Evolutionary conservation across 495 filamentous ascomycete genomes (phyloP), one percentile per base, ranked within the genome.

Genomic region (Hypoxylon lienhwacheense): DNA sequence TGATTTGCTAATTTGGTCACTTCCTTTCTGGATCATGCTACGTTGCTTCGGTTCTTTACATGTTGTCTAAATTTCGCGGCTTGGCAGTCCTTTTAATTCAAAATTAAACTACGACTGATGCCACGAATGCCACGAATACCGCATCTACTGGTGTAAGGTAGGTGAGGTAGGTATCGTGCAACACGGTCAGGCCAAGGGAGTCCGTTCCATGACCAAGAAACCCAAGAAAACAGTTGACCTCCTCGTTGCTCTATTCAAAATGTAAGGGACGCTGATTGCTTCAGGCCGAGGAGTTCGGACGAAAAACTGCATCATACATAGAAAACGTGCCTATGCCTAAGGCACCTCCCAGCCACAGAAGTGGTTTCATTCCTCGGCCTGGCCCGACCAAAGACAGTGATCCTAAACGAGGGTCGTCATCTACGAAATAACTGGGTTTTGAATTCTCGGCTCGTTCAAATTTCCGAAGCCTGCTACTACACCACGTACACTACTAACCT

Each of bases 31-130:
- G 58, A 35, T 54, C 54, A 56, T 61, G 47, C 53, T 61, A 61
- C 58, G 58, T 61, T 61, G 52, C 58, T 53, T 61, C 57, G 57
- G 57, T 52, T 61, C 51, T 52, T 55, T 51, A 47, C 51, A 55
- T 55, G 43, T 61, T 51, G 21, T 53, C 52, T 43, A 56, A 29
- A 33, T 53, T 8, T 41, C 14, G 42, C 32, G 51, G 7, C 58
- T 61, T 55, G 58, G 52, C 52, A 28, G 58, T 55, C 51, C 41
- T 52, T 47, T 45, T 36, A 54, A 55, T 61, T 56, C 47, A 14
- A 53, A 47, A n/a, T n/a, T n/a, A 43, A 36, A 32, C 25, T 53
- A 52, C 58, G 46, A 47, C 58, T 61, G 57, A 55, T 55, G 51
- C 57, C 31, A 50, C 51, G 51, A 52, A 52, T 55, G 33, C 47